phyloP scores from a whole-genome alignment of 177 flowering plant species.

The Vitis hybrid region DNA sequence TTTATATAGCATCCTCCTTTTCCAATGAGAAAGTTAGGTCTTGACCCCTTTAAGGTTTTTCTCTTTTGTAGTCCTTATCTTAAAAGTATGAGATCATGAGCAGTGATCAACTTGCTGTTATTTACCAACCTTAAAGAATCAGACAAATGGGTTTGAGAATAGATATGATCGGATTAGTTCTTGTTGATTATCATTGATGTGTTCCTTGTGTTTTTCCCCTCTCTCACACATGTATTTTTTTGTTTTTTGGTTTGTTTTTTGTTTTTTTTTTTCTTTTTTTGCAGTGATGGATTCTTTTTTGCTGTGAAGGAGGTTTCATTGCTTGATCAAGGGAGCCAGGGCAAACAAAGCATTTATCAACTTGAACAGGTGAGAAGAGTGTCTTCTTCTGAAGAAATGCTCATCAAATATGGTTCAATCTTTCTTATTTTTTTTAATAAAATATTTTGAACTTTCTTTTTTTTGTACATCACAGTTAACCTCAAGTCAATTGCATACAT shows the following conservation, averaged over 20 bases:
- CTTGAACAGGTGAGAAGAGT: slow-evolving; percentile 66
- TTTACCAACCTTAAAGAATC: too few species aligned
- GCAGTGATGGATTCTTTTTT: slow-evolving; percentile 64
- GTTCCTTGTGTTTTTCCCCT: neutral
- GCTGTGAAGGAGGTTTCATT: slow-evolving; percentile 85
- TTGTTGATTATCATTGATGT: too few species aligned
- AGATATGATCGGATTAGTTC: too few species aligned
- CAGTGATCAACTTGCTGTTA: too few species aligned
- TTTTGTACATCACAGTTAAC: neutral
- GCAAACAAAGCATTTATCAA: slow-evolving; percentile 56
- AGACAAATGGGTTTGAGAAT: too few species aligned
- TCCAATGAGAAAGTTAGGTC: too few species aligned
- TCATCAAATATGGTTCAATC: neutral
- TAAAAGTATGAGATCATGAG: too few species aligned
- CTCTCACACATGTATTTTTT: neutral
- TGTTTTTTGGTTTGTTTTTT: neutral
- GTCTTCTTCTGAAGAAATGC: neutral
- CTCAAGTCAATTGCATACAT: too few species aligned
- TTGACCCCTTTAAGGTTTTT: too few species aligned
- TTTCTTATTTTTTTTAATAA: neutral
- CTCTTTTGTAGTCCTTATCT: too few species aligned
- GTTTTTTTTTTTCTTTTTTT: neutral
- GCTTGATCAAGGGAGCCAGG: slow-evolving; percentile 65
- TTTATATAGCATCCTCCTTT: too few species aligned
- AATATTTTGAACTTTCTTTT: neutral